Evolutionary conservation across 2,329 filamentous ascomycete genomes (phyloP).

Genomic region (Ustulina deusta): DNA sequence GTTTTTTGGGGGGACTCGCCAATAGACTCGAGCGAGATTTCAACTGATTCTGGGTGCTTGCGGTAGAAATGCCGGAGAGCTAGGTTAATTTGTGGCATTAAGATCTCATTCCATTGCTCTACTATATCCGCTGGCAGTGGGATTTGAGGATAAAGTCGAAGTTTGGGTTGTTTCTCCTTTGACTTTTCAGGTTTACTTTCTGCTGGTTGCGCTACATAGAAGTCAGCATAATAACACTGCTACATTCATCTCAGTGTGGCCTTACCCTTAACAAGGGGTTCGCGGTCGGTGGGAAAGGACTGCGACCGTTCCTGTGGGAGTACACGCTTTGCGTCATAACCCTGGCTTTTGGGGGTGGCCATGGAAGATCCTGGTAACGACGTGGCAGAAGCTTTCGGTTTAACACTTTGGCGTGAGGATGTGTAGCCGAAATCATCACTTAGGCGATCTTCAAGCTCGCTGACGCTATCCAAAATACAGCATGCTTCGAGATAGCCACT

Average conservation of each 20-base stretch:
- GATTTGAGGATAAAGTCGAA: conserved; percentile 71
- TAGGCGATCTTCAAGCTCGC: conserved; percentile 66
- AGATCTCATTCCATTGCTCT: conserved; percentile 76
- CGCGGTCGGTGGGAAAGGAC: conserved; percentile 25
- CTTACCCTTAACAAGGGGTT: conserved; percentile 38
- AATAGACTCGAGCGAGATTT: conserved; percentile 81
- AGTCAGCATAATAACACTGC: conserved; percentile 36
- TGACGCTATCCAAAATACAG: conserved; percentile 70
- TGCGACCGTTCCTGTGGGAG: conserved; percentile 30
- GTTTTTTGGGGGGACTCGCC: conserved; percentile 75
- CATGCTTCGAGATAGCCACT: conserved; percentile 72
- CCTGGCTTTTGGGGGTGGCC: conserved; percentile 8
- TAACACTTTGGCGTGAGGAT: conserved; percentile 34
- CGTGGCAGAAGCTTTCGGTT: conserved; percentile 20
- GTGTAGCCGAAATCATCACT: conserved; percentile 56
- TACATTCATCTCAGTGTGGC: not conserved
- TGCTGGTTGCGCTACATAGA: conserved; percentile 29
- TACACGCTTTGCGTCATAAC: conserved; percentile 33
- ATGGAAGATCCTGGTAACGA: conserved; percentile 40
- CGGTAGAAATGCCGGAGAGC: conserved; percentile 77
- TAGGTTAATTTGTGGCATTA: conserved; percentile 80
- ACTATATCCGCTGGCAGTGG: conserved; percentile 70
- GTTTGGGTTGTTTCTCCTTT: conserved; percentile 55
- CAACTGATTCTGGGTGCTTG: conserved; percentile 80
- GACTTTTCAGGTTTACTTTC: conserved; percentile 36